Evolutionary conservation across 257 asterid species (phyloP).

Genomic region (Solanum infundibuliforme): DNA sequence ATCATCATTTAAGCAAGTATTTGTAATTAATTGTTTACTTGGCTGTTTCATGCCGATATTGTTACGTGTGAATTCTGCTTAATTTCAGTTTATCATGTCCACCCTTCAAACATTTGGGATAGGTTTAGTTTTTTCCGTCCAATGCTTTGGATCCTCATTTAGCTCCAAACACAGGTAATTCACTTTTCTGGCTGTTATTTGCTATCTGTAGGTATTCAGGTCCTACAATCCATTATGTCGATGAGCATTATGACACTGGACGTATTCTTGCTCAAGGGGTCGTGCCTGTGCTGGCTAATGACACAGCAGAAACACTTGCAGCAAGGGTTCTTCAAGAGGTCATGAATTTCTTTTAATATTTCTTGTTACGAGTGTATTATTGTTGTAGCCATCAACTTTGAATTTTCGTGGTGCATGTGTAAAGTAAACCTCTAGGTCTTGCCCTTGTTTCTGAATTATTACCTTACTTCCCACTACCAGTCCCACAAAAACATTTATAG

Average conservation of each 20-base stretch:
- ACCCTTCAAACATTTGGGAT: not conserved
- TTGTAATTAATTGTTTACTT: not conserved
- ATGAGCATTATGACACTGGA: slow-evolving; percentile 74
- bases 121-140: not conserved
- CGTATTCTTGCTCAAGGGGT: slow-evolving; percentile 72
- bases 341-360: not conserved
- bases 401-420: not conserved
- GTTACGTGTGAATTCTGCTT: not conserved
- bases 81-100: not conserved
- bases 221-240: slow-evolving; percentile 71
- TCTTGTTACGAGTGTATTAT: not conserved
- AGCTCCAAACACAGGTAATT: not conserved
- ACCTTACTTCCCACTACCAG: not conserved
- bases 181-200: not conserved
- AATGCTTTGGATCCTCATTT: not conserved
- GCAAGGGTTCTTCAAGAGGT: slow-evolving; percentile 79
- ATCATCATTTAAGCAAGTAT: not conserved
- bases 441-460: not conserved
- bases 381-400: not conserved
- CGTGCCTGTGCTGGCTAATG: slow-evolving; percentile 72
- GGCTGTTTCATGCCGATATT: not conserved
- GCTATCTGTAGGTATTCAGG: slow-evolving; percentile 52
- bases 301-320: slow-evolving; percentile 75
- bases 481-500: not conserved
- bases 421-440: not conserved